Percentiles rank a stretch among this genome's conserved stretches.
Conservation (phyloP, 169 alveolate species). For the Babesia microti region DNA sequence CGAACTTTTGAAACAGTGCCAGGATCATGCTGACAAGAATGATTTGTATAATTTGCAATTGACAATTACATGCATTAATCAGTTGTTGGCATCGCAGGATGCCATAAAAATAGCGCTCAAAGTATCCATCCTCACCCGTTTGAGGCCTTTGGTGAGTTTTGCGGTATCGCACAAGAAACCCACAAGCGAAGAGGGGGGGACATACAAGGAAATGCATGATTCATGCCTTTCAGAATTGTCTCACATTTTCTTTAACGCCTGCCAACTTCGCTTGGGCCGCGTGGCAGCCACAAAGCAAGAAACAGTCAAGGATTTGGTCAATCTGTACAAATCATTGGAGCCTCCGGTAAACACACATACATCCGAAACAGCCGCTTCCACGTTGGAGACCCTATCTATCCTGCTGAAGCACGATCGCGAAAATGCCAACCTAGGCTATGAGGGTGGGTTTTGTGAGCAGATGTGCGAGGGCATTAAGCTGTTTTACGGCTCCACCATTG, state of each 20-base stretch:
- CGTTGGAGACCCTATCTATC: constrained; percentile 55
- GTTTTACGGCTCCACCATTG: constrained; percentile 64
- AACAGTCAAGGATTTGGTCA: background rate
- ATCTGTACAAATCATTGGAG: constrained; percentile 1
- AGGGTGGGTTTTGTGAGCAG: constrained; percentile 60
- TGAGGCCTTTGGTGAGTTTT: constrained; percentile 16
- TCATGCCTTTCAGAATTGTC: constrained; percentile 47
- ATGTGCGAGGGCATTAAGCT: constrained; percentile 66
- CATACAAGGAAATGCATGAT: constrained; percentile 48
- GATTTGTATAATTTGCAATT: constrained; percentile 46
- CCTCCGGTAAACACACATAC: constrained; percentile 30
- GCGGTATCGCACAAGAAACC: constrained; percentile 15
- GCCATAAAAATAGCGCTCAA: constrained; percentile 56
- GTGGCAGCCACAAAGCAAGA: constrained; percentile 40
- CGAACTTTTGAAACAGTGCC: constrained; percentile 63
- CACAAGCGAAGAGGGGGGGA: constrained; percentile 26
- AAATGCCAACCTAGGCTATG: constrained; percentile 70
- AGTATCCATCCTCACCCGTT: constrained; percentile 29
- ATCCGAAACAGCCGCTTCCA: constrained; percentile 52
- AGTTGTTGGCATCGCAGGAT: constrained; percentile 50
- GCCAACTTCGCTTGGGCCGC: constrained; percentile 52
- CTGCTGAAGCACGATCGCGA: constrained; percentile 66
- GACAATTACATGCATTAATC: constrained; percentile 48
- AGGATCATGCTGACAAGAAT: constrained; percentile 44
- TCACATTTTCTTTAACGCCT: constrained; percentile 37